Conservation (phyloP, 768 basidiomycete genomes). For the Suillus spraguei region DNA sequence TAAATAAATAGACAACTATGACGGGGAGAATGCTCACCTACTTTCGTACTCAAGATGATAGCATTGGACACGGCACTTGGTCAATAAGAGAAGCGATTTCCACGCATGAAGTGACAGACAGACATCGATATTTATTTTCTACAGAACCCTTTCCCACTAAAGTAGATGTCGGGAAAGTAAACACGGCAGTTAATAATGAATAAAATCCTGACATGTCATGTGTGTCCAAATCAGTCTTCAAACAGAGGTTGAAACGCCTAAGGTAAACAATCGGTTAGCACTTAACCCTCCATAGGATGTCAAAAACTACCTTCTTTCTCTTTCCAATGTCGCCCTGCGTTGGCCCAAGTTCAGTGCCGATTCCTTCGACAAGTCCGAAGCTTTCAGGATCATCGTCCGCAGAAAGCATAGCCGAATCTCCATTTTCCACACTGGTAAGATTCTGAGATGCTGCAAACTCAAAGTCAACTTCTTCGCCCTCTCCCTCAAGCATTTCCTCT, state of each 20-base stretch:
- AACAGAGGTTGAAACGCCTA: constrained; percentile 36
- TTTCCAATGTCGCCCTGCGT: constrained; percentile 30
- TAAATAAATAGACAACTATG: no score
- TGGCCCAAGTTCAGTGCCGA: constrained; percentile 28
- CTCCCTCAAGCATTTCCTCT: constrained; percentile 42
- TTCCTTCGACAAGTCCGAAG: constrained; percentile 33
- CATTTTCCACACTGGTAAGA: constrained; percentile 6
- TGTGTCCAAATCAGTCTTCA: constrained; percentile 27
- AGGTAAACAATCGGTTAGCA: neutral
- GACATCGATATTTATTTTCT: no score
- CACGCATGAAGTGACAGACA: no score
- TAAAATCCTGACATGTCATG: neutral
- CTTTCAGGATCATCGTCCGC: constrained; percentile 20
- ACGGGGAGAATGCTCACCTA: no score
- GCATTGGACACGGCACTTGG: no score
- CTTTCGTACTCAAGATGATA: no score
- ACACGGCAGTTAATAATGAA: neutral
- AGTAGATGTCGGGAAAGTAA: neutral
- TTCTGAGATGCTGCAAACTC: constrained; percentile 12
- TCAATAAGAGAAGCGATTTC: no score
- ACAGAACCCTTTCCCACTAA: no score
- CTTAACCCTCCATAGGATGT: neutral
- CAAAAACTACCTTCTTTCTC: constrained; percentile 25
- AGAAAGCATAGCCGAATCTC: constrained; percentile 2
- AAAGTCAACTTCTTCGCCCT: constrained; percentile 36